These are phyloP conservation scores for Apophysomyces variabilis DNA, from an alignment of 371 early-diverging fungal genomes.

Conservation along the genomic window DNA sequence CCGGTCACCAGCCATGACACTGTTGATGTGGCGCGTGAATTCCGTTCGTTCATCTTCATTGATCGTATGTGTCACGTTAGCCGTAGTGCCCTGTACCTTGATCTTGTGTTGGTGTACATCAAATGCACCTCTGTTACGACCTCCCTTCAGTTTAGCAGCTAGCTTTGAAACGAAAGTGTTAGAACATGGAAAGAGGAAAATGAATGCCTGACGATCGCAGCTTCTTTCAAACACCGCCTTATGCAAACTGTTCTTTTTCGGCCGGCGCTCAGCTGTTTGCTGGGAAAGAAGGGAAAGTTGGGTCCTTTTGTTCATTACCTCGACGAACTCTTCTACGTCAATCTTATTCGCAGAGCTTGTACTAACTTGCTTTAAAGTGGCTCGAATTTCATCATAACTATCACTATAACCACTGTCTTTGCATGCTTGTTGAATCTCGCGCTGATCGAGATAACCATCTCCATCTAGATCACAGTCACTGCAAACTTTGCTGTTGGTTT, in stretches of 20 bases:
- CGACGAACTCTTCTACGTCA: conserved; percentile 79
- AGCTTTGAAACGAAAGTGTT: conserved; percentile 38
- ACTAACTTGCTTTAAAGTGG: conserved; percentile 66
- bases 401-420: conserved; percentile 66
- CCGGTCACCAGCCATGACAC: conserved; percentile 73
- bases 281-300: neutral
- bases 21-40: conserved; percentile 91
- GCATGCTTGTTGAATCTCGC: conserved; percentile 64
- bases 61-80: conserved; percentile 89
- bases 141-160: conserved; percentile 63
- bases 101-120: conserved; percentile 73
- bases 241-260: neutral
- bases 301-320: conserved; percentile 39
- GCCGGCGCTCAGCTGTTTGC: neutral
- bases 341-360: conserved; percentile 70
- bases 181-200: neutral
- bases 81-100: conserved; percentile 77
- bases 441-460: conserved; percentile 71
- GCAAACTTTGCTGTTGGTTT: conserved; percentile 8
- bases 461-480: conserved; percentile 70
- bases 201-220: neutral
- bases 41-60: conserved; percentile 94
- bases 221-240: conserved; percentile 11
- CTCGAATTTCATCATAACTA: conserved; percentile 73
- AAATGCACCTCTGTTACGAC: conserved; percentile 53